Base-by-base conservation (phyloP, 805 yeast genomes). In the Candida germanica region DNA sequence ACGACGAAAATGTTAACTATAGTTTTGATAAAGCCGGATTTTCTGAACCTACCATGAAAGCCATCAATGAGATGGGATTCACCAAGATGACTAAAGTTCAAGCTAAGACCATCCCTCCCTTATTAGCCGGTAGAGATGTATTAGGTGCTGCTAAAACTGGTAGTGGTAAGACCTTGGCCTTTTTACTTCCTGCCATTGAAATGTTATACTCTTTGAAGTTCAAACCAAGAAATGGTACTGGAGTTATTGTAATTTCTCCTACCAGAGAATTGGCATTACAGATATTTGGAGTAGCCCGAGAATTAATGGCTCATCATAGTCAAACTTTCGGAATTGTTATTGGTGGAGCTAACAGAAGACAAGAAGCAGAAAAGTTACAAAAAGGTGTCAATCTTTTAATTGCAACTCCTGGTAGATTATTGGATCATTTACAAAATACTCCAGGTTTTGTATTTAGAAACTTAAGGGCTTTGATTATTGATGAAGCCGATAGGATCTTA, bases 141-240 rank as follows among this genome's bases (percentile, higher is more conserved):
- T 73, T 93, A 36, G 99, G 98, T 48, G 98, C 98, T n/a, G 99
- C 99, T 39, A 91, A 89, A 66, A 93, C 99, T 3, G 99, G 99
- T 36, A 88, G 97, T 1, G 99, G 99, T 58, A 93, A 93, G 68
- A 93, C 99, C 0, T 68, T 94, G 43, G 98, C 99, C 7, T 93
- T 93, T 51, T 69, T 93, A 54, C 75, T 93, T 42, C 99, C 99
- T 10, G 98, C 98, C 21, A 83, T 93, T 46, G 98, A 93, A 65
- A 68, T 88, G 66, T 72, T 93, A 37, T 84, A 89, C 56, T 80
- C 95, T 12, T 73, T 93, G 53, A 87, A 84, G 58, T 93, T 89
- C 71, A 93, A 91, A 64, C 98, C 98, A 37, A 79, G 98, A 70
- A 94, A 93, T 58, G 98, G 98, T 49, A 91, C 98, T 11, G 98